Evolutionary conservation across 75 land plant genomes (phyloP).

Genomic region (Picea sitchensis): DNA sequence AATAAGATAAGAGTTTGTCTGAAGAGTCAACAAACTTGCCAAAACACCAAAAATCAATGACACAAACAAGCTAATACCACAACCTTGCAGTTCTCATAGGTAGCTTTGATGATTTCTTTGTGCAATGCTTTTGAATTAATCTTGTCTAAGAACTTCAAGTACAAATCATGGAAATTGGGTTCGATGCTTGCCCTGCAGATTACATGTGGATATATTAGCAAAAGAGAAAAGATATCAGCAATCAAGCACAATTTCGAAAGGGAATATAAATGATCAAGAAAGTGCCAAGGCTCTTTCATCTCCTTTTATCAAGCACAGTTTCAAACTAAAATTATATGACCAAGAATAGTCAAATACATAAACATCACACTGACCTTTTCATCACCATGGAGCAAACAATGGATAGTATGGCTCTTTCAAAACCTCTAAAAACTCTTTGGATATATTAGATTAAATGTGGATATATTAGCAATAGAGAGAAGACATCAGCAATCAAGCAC

Average conservation of each 20-base stretch:
- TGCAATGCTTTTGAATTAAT: conserved; percentile 72
- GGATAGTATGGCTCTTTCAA: conserved; percentile 83
- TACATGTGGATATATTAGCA: neutral
- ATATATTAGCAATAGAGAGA: neutral
- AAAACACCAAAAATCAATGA: neutral
- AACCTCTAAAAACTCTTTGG: conserved; percentile 49
- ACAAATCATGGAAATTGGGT: conserved; percentile 92
- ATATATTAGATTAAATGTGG: neutral
- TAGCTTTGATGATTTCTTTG: conserved; percentile 82
- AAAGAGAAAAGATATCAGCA: neutral
- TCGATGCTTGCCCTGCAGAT: conserved; percentile 94
- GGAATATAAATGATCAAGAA: neutral
- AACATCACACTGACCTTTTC: conserved; percentile 67
- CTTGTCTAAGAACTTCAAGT: conserved; percentile 92
- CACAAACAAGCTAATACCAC: neutral
- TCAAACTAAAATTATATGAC: neutral
- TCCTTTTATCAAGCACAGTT: too few species aligned
- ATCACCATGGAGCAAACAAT: conserved; percentile 99
- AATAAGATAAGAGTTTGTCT: neutral
- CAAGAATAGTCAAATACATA: neutral
- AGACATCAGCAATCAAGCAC: neutral
- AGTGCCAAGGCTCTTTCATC: too few species aligned
- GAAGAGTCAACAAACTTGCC: neutral
- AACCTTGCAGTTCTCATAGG: conserved; percentile 99
- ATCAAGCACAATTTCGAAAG: neutral